A percentile compares a stretch with the other conserved stretches of the same genome.
Evolutionary conservation across 2,329 filamentous ascomycete species (phyloP).

Genomic region (Colletotrichum navitas): DNA sequence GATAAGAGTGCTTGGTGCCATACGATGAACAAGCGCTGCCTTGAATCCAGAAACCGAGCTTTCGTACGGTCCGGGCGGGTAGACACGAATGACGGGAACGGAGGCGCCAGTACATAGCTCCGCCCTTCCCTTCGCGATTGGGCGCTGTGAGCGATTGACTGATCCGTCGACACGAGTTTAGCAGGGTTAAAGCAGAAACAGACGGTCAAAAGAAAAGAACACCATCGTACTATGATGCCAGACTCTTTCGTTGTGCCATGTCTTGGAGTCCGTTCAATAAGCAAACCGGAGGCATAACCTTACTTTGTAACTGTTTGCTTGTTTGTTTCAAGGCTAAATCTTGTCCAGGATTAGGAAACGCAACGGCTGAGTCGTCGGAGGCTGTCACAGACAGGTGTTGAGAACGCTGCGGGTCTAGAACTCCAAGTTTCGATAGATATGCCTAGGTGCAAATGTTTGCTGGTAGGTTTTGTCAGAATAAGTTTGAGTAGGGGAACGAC

Average conservation of each 20-base stretch:
- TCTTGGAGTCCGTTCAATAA: background rate
- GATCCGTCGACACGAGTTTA: background rate
- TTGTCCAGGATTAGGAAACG: background rate
- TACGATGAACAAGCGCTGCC: background rate
- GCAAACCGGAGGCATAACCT: background rate
- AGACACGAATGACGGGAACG: background rate
- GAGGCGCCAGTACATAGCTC: background rate
- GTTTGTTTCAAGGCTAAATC: background rate
- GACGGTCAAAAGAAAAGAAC: background rate
- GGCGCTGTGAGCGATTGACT: too few species aligned
- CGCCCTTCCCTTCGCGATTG: too few species aligned
- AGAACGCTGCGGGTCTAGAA: too few species aligned
- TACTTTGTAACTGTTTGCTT: background rate
- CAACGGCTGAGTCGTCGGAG: too few species aligned
- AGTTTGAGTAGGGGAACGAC: too few species aligned
- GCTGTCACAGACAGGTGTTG: background rate
- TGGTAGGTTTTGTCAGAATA: too few species aligned
- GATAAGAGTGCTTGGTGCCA: background rate
- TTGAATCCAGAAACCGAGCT: background rate
- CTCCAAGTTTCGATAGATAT: too few species aligned
- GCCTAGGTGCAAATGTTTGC: too few species aligned
- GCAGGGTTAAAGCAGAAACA: background rate
- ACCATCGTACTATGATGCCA: background rate
- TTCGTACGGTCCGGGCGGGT: background rate
- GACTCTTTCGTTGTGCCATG: background rate